Evolutionary conservation across 1,284 basidiomycete genomes (phyloP), one percentile per base, ranked within the genome.

Genomic region (Peniophora sp.): DNA sequence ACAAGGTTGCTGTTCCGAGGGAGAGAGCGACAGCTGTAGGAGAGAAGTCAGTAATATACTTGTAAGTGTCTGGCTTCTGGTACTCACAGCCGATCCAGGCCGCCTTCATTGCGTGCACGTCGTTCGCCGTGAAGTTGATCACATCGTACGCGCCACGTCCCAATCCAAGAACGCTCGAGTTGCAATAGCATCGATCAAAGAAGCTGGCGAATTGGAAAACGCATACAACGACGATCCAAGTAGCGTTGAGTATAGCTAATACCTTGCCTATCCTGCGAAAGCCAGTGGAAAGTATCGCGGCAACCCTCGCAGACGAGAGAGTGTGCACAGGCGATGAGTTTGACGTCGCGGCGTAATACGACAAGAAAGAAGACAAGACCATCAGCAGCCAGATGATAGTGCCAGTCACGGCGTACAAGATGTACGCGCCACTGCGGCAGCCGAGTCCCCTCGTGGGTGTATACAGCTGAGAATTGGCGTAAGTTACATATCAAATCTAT

Each of bases 161-260:
- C 9, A 58, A 55, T 8, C 61, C 56, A 8, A 69, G 51, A n/a
- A 63, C 64, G 47, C 64, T 67, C 53, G 65, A 64, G 49, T 72
- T 66, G 54, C 69, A 72, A 41, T 62, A 71, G 51, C 69, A 72
- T 5, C 62, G 57, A 51, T 67, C 60, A 23, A 61, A 69, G 51
- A 69, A 59, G 23, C 59, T 63, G 39, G 55, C 59, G 55, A 71
- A 68, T 45, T 71, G 69, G 47, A 71, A 65, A 3, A 70, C 44
- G 50, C 65, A 66, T 9, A 56, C 50, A 10, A 58, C 45, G 23
- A 71, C 27, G 22, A 70, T 59, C 60, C 63, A 65, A 2, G 63
- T 16, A 2, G 67, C 57, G 53, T 71, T 71, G 17, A 52, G 11
- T 1, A 58, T 50, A 3, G 67, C 67, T 3, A 69, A 14, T 1